phyloP scores from a whole-genome alignment of 108 stramenopile genomes.

The Skeletonema potamos region DNA sequence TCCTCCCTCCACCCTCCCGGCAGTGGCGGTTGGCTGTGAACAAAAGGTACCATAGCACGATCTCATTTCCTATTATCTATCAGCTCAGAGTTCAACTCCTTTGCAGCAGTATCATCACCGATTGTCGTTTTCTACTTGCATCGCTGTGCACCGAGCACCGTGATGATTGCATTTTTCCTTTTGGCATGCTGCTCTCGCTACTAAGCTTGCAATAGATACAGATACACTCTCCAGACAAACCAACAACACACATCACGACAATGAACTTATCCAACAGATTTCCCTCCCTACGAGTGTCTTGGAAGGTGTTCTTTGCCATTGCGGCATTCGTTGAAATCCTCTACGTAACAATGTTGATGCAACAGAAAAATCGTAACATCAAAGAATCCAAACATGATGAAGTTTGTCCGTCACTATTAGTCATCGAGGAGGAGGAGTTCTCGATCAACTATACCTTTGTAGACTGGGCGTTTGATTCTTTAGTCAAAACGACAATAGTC shows the following conservation, averaged over 20 bases:
- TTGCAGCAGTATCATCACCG: neutral
- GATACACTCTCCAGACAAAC: no score
- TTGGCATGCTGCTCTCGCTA: neutral
- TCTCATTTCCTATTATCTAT: no score
- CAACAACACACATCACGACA: neutral
- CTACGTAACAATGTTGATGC: slow-evolving; percentile 22
- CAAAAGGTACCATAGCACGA: no score
- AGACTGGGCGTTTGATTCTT: slow-evolving; percentile 19
- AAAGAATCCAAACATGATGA: slow-evolving; percentile 15
- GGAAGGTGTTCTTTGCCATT: slow-evolving; percentile 36
- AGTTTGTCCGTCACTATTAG: slow-evolving; percentile 13
- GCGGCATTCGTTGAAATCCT: slow-evolving; percentile 29
- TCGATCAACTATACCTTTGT: slow-evolving; percentile 24
- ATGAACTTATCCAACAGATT: neutral
- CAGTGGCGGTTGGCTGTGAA: no score
- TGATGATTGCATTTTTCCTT: neutral
- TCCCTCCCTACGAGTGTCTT: slow-evolving; percentile 14
- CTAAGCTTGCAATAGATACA: no score
- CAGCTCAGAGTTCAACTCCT: no score
- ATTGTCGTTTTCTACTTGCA: neutral
- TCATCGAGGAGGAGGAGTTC: slow-evolving; percentile 12
- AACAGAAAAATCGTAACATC: neutral
- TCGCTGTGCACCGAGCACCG: neutral
- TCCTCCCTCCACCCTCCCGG: no score
- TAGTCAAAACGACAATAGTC: slow-evolving; percentile 2